Evolutionary conservation across 306 rosid genomes (phyloP).

Genomic region (Castanea sativa): DNA sequence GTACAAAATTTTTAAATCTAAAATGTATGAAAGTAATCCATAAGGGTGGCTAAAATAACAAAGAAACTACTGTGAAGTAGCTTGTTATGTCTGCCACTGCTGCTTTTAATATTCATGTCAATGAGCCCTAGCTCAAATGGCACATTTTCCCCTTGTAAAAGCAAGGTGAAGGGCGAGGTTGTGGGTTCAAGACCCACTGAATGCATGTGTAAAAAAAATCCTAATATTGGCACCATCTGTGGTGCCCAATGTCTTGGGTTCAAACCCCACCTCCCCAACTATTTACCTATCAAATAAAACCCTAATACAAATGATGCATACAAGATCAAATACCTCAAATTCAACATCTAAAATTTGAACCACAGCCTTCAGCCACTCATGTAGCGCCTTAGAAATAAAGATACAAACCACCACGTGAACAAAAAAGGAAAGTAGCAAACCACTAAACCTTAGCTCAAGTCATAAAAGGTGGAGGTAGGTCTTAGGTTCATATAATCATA

Average conservation of each 20-base stretch:
- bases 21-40: not conserved
- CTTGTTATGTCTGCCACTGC: not conserved
- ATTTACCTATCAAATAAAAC: no score
- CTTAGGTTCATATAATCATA: not conserved
- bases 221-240: not conserved
- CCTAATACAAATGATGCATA: no score
- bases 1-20: not conserved
- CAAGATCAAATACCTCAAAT: no score
- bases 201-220: no score
- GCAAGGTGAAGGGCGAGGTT: no score
- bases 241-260: no score
- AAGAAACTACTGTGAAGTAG: not conserved
- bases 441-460: not conserved
- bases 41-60: not conserved
- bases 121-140: no score
- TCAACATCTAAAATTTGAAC: not conserved
- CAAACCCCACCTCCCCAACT: no score
- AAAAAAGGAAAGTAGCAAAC: not conserved
- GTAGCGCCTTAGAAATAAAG: not conserved
- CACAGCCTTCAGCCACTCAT: no score
- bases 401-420: slow-evolving; percentile 1
- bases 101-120: not conserved
- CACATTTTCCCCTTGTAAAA: no score
- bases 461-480: not conserved
- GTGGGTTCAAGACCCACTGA: no score